phyloP scores from a whole-genome alignment of 2,329 filamentous ascomycete genomes.

The Madurella mycetomatis region DNA sequence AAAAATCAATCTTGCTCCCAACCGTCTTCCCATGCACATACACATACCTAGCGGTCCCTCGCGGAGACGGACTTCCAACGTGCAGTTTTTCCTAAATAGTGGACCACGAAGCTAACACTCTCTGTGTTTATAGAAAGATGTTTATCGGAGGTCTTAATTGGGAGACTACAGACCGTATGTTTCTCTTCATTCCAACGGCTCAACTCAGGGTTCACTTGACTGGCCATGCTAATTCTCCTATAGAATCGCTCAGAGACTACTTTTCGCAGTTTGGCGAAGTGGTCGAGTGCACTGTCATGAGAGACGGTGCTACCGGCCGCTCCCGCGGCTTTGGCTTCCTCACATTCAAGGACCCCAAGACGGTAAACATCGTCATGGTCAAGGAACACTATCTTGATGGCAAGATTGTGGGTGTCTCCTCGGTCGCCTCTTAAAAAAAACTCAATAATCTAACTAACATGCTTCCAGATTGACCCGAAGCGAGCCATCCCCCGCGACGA shows the following conservation, averaged over 20 bases:
- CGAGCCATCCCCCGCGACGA: constrained; percentile 95
- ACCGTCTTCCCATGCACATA: background rate
- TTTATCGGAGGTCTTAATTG: constrained; percentile 98
- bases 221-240: constrained; percentile 1
- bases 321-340: constrained; percentile 96
- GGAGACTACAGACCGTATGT: constrained; percentile 97
- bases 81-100: background rate
- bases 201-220: background rate
- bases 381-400: constrained; percentile 98
- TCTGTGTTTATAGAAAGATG: constrained; percentile 73
- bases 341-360: constrained; percentile 96
- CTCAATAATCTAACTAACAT: background rate
- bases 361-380: constrained; percentile 98
- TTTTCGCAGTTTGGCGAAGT: constrained; percentile 98
- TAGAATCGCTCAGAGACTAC: constrained; percentile 94
- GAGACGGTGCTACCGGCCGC: constrained; percentile 86
- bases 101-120: constrained; percentile 23
- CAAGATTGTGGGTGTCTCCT: constrained; percentile 73
- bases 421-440: too few relatives aligned
- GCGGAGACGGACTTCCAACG: background rate
- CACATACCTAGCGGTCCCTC: background rate
- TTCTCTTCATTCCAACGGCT: background rate
- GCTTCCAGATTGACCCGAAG: constrained; percentile 85
- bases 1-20: background rate
- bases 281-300: constrained; percentile 98